Conservation (phyloP, 352 stramenopile species). For the Phytopythium delawarense region DNA sequence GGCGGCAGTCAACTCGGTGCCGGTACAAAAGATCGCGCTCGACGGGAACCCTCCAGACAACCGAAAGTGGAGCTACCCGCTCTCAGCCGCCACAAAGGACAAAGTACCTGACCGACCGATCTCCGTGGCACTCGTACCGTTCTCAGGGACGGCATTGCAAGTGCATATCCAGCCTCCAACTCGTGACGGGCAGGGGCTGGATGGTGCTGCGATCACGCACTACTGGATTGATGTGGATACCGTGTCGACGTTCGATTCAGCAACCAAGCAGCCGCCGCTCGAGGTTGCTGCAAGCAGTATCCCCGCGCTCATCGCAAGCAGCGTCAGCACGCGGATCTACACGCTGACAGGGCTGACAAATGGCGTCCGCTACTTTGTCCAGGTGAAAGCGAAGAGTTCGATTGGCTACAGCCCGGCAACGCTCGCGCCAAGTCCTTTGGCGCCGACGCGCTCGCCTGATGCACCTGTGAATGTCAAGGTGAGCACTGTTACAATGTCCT, state of each 20-base stretch:
- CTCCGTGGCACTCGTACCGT: constrained; percentile 51
- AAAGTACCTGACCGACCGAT: constrained; percentile 74
- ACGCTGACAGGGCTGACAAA: constrained; percentile 64
- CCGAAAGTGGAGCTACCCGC: constrained; percentile 86
- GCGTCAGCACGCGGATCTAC: constrained; percentile 54
- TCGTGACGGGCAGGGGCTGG: constrained; percentile 52
- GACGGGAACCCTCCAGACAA: constrained; percentile 82
- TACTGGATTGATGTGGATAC: constrained; percentile 74
- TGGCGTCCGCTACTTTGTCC: constrained; percentile 81
- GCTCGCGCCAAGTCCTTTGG: constrained; percentile 49
- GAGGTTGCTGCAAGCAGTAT: constrained; percentile 27
- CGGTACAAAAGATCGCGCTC: constrained; percentile 79
- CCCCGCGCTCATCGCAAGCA: constrained; percentile 46
- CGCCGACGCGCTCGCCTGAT: constrained; percentile 44
- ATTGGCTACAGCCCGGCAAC: constrained; percentile 67
- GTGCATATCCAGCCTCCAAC: constrained; percentile 72
- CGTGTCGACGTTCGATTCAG: constrained; percentile 68
- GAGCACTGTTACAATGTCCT: constrained; percentile 35
- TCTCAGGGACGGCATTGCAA: constrained; percentile 56
- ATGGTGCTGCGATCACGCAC: constrained; percentile 36
- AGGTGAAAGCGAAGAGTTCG: constrained; percentile 72
- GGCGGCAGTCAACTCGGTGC: constrained; percentile 88
- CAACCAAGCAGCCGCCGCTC: constrained; percentile 35
- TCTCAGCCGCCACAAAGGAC: constrained; percentile 76
- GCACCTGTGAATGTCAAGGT: constrained; percentile 56